These are phyloP conservation scores for Solanum clarkiae DNA, from an alignment of 257 asterid species.

Conservation along the genomic window DNA sequence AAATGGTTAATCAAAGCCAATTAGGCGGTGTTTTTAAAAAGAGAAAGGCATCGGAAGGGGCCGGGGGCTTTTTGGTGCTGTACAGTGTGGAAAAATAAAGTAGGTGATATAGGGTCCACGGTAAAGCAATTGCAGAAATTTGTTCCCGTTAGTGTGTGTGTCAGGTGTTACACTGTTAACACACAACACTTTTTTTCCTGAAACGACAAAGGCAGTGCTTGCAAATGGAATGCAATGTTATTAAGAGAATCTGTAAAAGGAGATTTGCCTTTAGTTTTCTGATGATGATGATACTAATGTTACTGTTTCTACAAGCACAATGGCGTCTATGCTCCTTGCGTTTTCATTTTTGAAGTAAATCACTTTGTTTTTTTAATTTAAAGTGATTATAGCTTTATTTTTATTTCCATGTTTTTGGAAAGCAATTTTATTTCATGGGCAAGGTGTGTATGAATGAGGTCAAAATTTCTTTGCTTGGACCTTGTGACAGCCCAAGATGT, in stretches of 20 bases:
- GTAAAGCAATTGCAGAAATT: constrained; percentile 2
- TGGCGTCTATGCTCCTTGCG: neutral
- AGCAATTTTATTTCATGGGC: neutral
- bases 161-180: constrained; percentile 4
- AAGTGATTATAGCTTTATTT: neutral
- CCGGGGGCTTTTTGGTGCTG: neutral
- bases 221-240: neutral
- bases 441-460: too few relatives aligned
- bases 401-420: neutral
- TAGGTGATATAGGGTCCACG: constrained; percentile 24
- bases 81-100: constrained; percentile 9
- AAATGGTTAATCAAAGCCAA: neutral
- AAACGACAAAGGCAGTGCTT: neutral
- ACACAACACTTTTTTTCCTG: neutral
- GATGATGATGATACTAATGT: neutral
- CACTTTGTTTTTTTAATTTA: neutral
- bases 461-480: neutral
- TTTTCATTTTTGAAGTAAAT: neutral
- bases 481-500: neutral
- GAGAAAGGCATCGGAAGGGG: neutral
- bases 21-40: neutral
- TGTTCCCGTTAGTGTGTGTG: constrained; percentile 16
- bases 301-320: neutral
- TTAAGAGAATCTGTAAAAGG: neutral
- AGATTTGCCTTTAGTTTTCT: neutral